A percentile compares a stretch with the other conserved stretches of the same genome.
Evolutionary conservation across 768 basidiomycete species (phyloP).

Genomic region (Pleurotus salmoneostramineus): DNA sequence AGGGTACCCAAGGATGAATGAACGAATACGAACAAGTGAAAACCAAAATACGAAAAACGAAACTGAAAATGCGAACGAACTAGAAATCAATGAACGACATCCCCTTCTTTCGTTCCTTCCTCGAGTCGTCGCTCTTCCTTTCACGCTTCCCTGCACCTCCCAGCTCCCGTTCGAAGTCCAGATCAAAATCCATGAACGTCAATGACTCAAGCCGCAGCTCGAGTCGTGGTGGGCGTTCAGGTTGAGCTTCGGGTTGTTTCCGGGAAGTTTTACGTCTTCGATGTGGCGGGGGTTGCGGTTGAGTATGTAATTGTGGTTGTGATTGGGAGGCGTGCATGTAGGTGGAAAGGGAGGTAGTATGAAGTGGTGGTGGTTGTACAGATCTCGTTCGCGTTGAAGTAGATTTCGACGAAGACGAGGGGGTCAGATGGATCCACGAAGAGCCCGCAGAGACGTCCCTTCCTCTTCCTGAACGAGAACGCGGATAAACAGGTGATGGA

Average conservation of each 20-base stretch:
- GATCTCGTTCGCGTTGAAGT: neutral
- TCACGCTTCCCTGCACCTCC: neutral
- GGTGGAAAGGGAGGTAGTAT: neutral
- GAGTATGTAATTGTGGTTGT: neutral
- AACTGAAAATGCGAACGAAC: neutral
- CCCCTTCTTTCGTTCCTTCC: neutral
- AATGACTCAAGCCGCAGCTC: neutral
- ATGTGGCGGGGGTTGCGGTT: neutral
- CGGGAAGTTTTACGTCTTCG: constrained; percentile 42
- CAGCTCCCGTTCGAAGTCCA: neutral
- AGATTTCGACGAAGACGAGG: neutral
- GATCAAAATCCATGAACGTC: neutral
- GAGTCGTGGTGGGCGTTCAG: constrained; percentile 77
- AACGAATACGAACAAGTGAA: neutral
- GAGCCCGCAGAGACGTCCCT: no score
- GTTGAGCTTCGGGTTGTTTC: constrained; percentile 61
- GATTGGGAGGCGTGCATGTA: neutral
- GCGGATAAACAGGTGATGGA: no score
- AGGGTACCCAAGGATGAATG: neutral
- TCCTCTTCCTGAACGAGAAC: no score
- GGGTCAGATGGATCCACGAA: no score
- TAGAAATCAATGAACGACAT: neutral
- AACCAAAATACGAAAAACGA: neutral
- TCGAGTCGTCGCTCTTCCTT: neutral
- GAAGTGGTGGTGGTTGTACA: neutral